Evolutionary conservation across 257 asterid genomes (phyloP), one percentile per base, ranked within the genome.

Genomic region (Rehmannia glutinosa): DNA sequence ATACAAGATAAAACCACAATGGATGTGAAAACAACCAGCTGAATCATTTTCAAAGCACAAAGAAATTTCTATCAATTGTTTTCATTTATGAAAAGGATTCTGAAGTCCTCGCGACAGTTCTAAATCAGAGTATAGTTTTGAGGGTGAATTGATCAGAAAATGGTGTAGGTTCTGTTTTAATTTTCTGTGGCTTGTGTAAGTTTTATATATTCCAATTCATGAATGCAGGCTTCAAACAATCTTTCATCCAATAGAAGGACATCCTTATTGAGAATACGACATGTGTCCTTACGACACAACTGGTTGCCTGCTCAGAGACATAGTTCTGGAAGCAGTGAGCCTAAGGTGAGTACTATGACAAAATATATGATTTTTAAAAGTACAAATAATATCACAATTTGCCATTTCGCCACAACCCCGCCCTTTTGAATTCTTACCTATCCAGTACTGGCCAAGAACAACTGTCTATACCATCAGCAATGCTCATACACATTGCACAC

Each of bases 221-320:
- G 20, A 39, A 43, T 60, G 69, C 75, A 74, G 74, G 62, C 53
- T 23, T 11, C 56, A 45, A 19, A 62, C 47, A 42, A 24, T 33
- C 42, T 7, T 33, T 54, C 75, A 38, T 36, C 62, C 17, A 50
- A 50, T 8, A 24, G 6, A 52, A 62, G 20, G n/a, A 8, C 71
- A 30, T 33, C 77, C 52, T 15, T 43, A 21, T 7, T 66, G 52
- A 66, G 74, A 51, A 45, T 71, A 39, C 67, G 74, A 35, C 74
- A 76, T 42, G 20, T 66, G 56, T 72, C 81, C 51, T 28, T n/a
- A 17, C 71, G 68, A 53, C 74, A 28, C 12, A 59, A 8, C 66
- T 27, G 62, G 49, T 49, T 55, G 50, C 70, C 73, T 49, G 61
- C 73, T 41, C 66, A 23, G 59, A 56, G 38, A 64, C 52, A 19